Evolutionary conservation across 2,329 filamentous ascomycete genomes (phyloP), one percentile per base, ranked within the genome.

Genomic region (Xylariaceae sp.): DNA sequence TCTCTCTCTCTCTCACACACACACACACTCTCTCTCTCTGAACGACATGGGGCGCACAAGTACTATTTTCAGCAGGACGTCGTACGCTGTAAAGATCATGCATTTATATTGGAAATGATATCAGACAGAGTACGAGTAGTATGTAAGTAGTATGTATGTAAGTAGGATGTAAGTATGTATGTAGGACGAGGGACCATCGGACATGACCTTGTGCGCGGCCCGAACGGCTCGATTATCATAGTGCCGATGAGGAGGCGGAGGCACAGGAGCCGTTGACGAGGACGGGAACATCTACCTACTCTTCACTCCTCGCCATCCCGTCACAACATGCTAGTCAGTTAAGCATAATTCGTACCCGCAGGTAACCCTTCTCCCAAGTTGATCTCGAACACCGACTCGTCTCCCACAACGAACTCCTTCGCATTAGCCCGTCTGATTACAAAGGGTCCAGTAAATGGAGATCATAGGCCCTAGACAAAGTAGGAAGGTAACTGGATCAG

Each of bases 401-500:
- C 23, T 5, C 23, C 23, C 4, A 30, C 23, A 4, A 30, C 23
- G 23, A 30, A 30, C 5, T 4, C 23, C 5, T 30, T 30, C 23
- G 1, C 23, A 30, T 30, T 30, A 30, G 1, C 23, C 23, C 23
- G 23, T 30, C 37, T 3, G 37, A 42, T 10, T 9, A 42, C 5
- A 7, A 7, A 42, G 37, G 37, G 11, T 42, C 8, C 2, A 42
- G 11, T 9, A 42, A 13, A 42, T 42, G 9, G 2, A 42, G 37
- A 10, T 42, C 37, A 30, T 30, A 30, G 23, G 37, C 9, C 9
- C 37, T 42, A 42, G 57, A 55, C 61, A 49, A 13, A 62, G 47
- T 5, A 37, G 60, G 60, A 57, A 62, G 58, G 60, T 59, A 44
- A 35, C 37, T 37, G 35, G 42, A 35, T 13, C 37, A 45, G 49